phyloP scores from a whole-genome alignment of 2,329 filamentous ascomycete species.

The Trichoderma sp. region DNA sequence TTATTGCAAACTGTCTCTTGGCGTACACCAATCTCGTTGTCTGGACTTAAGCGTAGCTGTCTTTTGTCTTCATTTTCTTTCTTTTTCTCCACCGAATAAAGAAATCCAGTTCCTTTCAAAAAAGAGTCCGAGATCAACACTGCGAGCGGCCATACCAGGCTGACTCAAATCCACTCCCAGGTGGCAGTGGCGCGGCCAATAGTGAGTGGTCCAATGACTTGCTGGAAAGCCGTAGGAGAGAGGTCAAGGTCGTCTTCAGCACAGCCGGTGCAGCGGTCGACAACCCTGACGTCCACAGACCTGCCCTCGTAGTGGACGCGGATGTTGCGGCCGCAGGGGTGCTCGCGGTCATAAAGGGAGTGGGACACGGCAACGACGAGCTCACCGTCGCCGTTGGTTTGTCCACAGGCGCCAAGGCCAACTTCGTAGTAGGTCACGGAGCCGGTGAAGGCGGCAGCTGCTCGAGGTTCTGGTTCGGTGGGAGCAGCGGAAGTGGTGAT shows the following conservation, averaged over 20 bases:
- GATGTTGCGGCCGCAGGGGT: slow-evolving; percentile 65
- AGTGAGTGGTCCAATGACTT: slow-evolving; percentile 41
- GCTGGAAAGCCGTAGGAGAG: slow-evolving; percentile 49
- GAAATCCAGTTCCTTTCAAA: background rate
- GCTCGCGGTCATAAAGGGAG: slow-evolving; percentile 63
- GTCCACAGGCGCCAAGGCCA: slow-evolving; percentile 69
- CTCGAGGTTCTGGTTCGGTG: background rate
- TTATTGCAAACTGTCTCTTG: background rate
- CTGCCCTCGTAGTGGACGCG: slow-evolving; percentile 53
- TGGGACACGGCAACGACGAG: slow-evolving; percentile 68
- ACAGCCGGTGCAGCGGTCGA: slow-evolving; percentile 65
- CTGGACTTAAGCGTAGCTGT: background rate
- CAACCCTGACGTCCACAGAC: slow-evolving; percentile 62
- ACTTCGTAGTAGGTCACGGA: slow-evolving; percentile 60
- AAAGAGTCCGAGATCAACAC: background rate
- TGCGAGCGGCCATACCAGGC: background rate
- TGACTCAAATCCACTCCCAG: slow-evolving; percentile 35
- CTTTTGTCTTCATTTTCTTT: background rate
- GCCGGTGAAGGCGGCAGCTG: slow-evolving; percentile 16
- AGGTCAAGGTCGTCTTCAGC: slow-evolving; percentile 50
- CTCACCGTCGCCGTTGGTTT: slow-evolving; percentile 55
- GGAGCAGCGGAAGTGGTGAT: slow-evolving; percentile 20
- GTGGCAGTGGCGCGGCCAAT: slow-evolving; percentile 30
- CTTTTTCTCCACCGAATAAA: background rate
- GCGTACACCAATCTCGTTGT: too few relatives aligned